These are phyloP conservation scores for Aspergillus uvarum DNA, from an alignment of 2,329 filamentous ascomycete genomes.

Conservation along the genomic window DNA sequence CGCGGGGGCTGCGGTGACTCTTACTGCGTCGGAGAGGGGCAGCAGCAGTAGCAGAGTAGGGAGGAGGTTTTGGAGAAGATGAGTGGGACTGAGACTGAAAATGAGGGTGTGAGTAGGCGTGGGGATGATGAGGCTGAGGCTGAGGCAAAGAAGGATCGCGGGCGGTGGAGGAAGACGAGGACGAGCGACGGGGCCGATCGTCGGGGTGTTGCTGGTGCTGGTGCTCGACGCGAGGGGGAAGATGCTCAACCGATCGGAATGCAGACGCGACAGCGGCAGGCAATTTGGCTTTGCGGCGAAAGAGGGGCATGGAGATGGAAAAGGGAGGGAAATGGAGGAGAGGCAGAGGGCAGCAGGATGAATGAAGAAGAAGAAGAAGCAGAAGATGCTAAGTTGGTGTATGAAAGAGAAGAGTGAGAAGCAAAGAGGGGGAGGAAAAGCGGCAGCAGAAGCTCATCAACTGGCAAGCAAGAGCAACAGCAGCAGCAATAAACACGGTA, in stretches of 20 bases:
- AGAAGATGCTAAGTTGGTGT: neutral
- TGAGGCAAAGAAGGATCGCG: slow-evolving; percentile 14
- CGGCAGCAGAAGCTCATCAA: neutral
- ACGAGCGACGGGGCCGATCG: slow-evolving; percentile 6
- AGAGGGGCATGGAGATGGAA: slow-evolving; percentile 19
- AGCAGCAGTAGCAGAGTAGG: neutral
- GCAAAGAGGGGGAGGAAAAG: neutral
- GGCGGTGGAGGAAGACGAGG: slow-evolving; percentile 6
- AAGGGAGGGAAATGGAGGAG: neutral
- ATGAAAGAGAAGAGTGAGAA: slow-evolving; percentile 6
- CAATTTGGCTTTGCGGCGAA: slow-evolving; percentile 17
- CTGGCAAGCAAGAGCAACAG: too few species aligned
- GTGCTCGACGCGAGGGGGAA: slow-evolving; percentile 14
- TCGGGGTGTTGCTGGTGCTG: slow-evolving; percentile 3
- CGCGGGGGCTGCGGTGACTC: neutral
- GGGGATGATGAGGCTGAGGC: slow-evolving; percentile 9
- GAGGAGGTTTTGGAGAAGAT: neutral
- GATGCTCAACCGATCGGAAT: slow-evolving; percentile 19
- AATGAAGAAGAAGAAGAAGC: too few species aligned
- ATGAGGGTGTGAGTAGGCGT: slow-evolving; percentile 14
- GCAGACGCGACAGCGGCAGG: slow-evolving; percentile 15
- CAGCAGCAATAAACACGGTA: too few species aligned
- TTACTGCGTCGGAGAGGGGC: neutral
- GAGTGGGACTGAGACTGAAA: slow-evolving; percentile 14
- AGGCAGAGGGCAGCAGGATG: neutral